Conservation (phyloP, 371 early-diverging fungal species). For the Lichtheimia corymbifera region DNA sequence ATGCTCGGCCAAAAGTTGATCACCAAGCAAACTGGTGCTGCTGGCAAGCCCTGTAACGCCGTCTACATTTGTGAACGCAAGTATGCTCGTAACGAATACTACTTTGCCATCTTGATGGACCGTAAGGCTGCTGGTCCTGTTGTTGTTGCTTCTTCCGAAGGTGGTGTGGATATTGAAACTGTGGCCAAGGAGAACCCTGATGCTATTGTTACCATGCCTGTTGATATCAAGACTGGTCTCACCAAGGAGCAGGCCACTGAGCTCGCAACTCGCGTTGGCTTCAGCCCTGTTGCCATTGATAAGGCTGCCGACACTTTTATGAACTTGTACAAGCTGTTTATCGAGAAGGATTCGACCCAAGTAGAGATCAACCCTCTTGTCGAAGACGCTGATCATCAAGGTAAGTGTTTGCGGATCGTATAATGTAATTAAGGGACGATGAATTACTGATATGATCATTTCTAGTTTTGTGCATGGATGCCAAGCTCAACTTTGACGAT, state of each 20-base stretch:
- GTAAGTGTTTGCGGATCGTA: slow-evolving; percentile 29
- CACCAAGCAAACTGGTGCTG: slow-evolving; percentile 98
- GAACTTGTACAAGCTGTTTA: slow-evolving; percentile 93
- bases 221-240: slow-evolving; percentile 76
- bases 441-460: background rate
- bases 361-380: slow-evolving; percentile 98
- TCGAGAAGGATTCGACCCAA: slow-evolving; percentile 95
- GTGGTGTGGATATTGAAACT: slow-evolving; percentile 97
- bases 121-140: slow-evolving; percentile 93
- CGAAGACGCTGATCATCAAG: slow-evolving; percentile 86
- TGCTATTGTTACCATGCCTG: slow-evolving; percentile 83
- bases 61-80: slow-evolving; percentile 95
- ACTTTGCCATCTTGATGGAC: slow-evolving; percentile 98
- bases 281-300: slow-evolving; percentile 78
- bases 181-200: slow-evolving; percentile 95
- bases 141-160: slow-evolving; percentile 93
- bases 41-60: slow-evolving; percentile 92
- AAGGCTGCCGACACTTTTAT: slow-evolving; percentile 90
- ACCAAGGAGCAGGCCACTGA: slow-evolving; percentile 63
- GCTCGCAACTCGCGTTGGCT: slow-evolving; percentile 84
- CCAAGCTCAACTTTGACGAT: slow-evolving; percentile 48
- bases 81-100: slow-evolving; percentile 94
- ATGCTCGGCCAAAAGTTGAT: slow-evolving; percentile 97
- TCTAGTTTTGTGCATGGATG: slow-evolving; percentile 6
- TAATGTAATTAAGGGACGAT: background rate